These are phyloP conservation scores for Epichloe brachyelytri DNA, from an alignment of 2,329 filamentous ascomycete species.

Conservation along the genomic window DNA sequence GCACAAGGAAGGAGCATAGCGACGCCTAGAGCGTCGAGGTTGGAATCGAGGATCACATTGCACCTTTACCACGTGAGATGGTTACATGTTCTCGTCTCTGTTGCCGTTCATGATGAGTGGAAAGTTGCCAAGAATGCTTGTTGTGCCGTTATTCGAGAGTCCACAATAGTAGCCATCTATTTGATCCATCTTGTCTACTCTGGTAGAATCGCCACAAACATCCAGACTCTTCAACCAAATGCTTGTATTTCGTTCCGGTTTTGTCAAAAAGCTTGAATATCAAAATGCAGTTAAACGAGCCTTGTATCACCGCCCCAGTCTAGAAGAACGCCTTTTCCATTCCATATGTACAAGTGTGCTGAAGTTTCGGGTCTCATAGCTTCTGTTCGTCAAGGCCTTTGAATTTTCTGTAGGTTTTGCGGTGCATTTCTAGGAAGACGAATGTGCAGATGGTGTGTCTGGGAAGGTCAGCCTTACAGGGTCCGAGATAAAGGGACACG, in stretches of 20 bases:
- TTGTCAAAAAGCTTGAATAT: neutral
- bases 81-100: neutral
- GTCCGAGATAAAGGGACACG: no score
- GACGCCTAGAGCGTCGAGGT: neutral
- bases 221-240: neutral
- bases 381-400: conserved; percentile 23
- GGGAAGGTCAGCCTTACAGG: neutral
- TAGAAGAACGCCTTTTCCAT: neutral
- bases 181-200: no score
- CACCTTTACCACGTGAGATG: neutral
- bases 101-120: neutral
- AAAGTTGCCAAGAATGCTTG: no score
- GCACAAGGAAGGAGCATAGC: neutral
- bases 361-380: conserved; percentile 9
- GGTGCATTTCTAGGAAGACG: conserved; percentile 75
- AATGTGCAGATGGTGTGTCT: conserved; percentile 80
- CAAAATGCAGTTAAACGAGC: neutral
- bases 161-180: no score
- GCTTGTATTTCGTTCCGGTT: neutral
- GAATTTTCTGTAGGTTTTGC: conserved; percentile 55
- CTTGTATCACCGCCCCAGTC: neutral
- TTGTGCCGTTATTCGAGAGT: no score
- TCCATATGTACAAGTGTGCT: neutral
- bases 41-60: neutral
- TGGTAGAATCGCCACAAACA: no score